Percentiles rank a stretch among this genome's conserved stretches.
Evolutionary conservation across 768 basidiomycete genomes (phyloP).

Genomic region (Podaxis sp.): DNA sequence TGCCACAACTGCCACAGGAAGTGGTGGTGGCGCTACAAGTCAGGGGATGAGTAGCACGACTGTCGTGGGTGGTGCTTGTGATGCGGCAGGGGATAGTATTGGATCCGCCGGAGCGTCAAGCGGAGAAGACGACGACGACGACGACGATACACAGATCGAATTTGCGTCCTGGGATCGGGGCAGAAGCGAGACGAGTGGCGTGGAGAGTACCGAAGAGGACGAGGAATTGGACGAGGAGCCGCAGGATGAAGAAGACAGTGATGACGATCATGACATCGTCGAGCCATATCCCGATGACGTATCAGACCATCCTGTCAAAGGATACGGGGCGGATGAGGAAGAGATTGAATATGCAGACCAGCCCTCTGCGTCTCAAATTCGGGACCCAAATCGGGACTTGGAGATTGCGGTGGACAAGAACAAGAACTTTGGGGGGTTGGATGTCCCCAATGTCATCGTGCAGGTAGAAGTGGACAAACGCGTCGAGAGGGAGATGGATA

Average conservation of each 20-base stretch:
- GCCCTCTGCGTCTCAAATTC: not conserved
- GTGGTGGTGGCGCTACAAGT: not conserved
- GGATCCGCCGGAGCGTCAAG: not conserved
- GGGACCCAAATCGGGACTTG: not conserved
- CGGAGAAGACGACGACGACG: not conserved
- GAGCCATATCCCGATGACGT: not conserved
- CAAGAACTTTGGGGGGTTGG: not conserved
- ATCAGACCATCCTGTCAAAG: not conserved
- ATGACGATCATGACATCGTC: not conserved
- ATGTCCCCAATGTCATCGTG: slow-evolving; percentile 1
- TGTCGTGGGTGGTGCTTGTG: not conserved
- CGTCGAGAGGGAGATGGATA: not conserved
- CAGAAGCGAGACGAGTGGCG: slow-evolving; percentile 3
- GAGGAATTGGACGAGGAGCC: not conserved
- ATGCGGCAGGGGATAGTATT: not conserved
- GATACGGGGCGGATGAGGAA: not conserved
- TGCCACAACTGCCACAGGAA: not conserved
- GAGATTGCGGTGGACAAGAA: not conserved
- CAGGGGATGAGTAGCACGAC: not conserved
- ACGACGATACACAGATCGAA: not conserved
- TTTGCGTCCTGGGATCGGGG: slow-evolving; percentile 3
- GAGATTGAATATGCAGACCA: slow-evolving; percentile 3
- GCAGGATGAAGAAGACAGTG: not conserved
- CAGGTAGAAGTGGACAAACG: slow-evolving; percentile 10
- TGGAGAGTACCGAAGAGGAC: not conserved